phyloP scores from a whole-genome alignment of 495 filamentous ascomycete species.

The Astrothelium macrocarpum region DNA sequence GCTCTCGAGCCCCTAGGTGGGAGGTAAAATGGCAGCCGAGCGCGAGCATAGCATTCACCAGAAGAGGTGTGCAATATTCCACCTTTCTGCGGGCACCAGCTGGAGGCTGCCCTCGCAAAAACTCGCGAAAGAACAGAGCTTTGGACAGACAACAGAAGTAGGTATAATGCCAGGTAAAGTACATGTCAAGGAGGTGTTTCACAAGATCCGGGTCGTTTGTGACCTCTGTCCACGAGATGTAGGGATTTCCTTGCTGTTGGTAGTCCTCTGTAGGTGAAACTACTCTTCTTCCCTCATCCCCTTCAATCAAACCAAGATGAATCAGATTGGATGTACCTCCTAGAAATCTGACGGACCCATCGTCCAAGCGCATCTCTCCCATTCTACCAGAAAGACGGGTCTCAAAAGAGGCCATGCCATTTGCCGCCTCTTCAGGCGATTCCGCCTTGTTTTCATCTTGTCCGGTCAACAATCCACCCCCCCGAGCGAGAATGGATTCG shows the following conservation, averaged over 20 bases:
- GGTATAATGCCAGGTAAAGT: conserved; percentile 96
- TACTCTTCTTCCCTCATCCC: conserved; percentile 13
- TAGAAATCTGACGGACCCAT: conserved; percentile 85
- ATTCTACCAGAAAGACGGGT: conserved; percentile 83
- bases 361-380: conserved; percentile 78
- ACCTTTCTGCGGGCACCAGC: conserved; percentile 37
- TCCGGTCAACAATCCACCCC: conserved; percentile 35
- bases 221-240: conserved; percentile 79
- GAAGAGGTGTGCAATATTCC: conserved; percentile 74
- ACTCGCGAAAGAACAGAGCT: conserved; percentile 79
- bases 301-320: conserved; percentile 51
- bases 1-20: conserved; percentile 55
- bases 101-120: conserved; percentile 52
- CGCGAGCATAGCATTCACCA: conserved; percentile 95
- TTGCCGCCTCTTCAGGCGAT: conserved; percentile 25
- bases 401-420: conserved; percentile 58
- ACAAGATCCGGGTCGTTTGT: conserved; percentile 71
- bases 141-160: conserved; percentile 94
- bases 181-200: conserved; percentile 87
- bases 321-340: conserved; percentile 93
- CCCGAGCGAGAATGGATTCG: conserved; percentile 58
- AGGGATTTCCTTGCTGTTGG: conserved; percentile 49
- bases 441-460: conserved; percentile 29
- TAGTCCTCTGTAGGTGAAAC: conserved; percentile 33
- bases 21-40: conserved; percentile 95